These are phyloP conservation scores for Trypanosoma grayi DNA, from an alignment of 208 protist species.

Conservation along the genomic window DNA sequence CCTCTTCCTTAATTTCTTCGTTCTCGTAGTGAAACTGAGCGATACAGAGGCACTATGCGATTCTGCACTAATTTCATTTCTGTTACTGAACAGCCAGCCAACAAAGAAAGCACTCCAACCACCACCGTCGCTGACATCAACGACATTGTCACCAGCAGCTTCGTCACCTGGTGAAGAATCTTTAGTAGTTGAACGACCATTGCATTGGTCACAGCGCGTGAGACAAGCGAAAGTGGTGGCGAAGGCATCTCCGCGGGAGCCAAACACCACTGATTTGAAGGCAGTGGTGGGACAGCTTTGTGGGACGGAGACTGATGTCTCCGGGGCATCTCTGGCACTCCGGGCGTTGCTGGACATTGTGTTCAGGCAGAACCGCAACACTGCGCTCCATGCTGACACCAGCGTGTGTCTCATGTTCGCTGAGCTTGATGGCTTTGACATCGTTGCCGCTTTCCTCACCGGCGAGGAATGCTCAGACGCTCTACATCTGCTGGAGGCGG, in stretches of 20 bases:
- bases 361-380: slow-evolving; percentile 32
- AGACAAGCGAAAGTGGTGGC: neutral
- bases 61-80: slow-evolving; percentile 7
- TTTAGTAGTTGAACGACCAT: neutral
- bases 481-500: slow-evolving; percentile 25
- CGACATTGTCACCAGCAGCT: neutral
- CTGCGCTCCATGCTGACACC: neutral
- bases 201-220: slow-evolving; percentile 18
- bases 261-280: neutral
- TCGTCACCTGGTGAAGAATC: neutral
- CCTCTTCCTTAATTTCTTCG: slow-evolving; percentile 21
- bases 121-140: too few species aligned
- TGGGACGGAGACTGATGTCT: slow-evolving; percentile 11
- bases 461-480: slow-evolving; percentile 17
- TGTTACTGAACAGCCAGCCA: slow-evolving; percentile 5
- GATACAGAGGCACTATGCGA: slow-evolving; percentile 21
- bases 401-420: slow-evolving; percentile 38
- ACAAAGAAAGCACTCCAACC: neutral
- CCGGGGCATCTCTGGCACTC: slow-evolving; percentile 24
- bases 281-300: slow-evolving; percentile 6
- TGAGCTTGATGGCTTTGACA: slow-evolving; percentile 29
- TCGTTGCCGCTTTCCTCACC: slow-evolving; percentile 19
- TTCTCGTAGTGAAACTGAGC: slow-evolving; percentile 15
- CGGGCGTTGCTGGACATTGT: slow-evolving; percentile 30
- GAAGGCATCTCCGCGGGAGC: neutral